Conservation (phyloP, 371 early-diverging fungal species). For the Mortierella sp. region DNA sequence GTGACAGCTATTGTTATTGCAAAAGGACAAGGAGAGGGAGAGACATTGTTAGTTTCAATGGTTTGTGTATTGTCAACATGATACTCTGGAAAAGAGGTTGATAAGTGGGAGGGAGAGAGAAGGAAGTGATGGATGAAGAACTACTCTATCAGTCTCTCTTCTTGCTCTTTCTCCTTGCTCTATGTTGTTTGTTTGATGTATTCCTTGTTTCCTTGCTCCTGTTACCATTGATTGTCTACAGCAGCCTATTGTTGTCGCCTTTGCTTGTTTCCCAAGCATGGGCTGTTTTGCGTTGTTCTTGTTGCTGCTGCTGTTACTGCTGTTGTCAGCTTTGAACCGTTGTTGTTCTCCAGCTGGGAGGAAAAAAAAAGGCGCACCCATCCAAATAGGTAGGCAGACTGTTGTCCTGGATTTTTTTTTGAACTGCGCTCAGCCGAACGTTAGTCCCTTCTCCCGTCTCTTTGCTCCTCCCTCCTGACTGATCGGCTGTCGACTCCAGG, state of each 20-base stretch:
- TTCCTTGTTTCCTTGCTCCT: neutral
- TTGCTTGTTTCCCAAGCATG: too few relatives aligned
- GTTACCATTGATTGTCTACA: neutral
- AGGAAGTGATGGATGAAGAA: conserved; percentile 5
- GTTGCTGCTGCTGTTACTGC: neutral
- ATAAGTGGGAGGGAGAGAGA: neutral
- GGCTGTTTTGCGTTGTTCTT: neutral
- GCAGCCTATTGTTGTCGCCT: too few relatives aligned
- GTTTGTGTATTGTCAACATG: neutral
- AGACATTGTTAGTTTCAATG: conserved; percentile 2
- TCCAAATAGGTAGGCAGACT: neutral
- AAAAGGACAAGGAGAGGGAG: neutral
- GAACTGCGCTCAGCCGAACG: neutral
- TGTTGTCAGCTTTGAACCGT: neutral
- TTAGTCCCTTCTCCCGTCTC: neutral
- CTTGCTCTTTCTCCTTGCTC: neutral
- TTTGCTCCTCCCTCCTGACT: neutral
- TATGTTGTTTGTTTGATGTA: too few relatives aligned
- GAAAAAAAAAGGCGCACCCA: too few relatives aligned
- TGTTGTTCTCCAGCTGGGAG: neutral
- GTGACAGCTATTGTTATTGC: conserved; percentile 39
- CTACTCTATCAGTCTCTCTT: neutral
- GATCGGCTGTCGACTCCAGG: neutral
- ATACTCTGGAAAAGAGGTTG: neutral
- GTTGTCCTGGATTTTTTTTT: neutral